Percentiles rank a stretch among this genome's conserved stretches.
Conservation (phyloP, 257 asterid genomes). For the Fraxinus quadrangulata region DNA sequence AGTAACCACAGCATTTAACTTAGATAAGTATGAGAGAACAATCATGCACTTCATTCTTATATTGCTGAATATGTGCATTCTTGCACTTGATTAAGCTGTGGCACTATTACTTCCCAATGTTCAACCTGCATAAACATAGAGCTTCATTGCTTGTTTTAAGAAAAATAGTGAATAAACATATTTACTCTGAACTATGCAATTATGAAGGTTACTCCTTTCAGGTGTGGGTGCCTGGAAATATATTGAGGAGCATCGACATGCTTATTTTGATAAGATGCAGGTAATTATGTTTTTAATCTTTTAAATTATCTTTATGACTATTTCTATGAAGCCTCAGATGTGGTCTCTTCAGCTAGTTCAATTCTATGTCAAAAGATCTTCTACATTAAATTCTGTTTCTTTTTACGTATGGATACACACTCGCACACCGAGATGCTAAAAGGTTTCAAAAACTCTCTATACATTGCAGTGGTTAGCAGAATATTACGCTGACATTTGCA, state of each 20-base stretch:
- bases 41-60: slow-evolving; percentile 2
- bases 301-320: slow-evolving; percentile 11
- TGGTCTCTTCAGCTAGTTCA: neutral
- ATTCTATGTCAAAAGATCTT: neutral
- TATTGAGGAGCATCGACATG: slow-evolving; percentile 85
- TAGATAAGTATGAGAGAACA: neutral
- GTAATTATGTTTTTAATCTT: slow-evolving; percentile 37
- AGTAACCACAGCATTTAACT: neutral
- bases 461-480: neutral
- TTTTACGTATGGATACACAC: neutral
- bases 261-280: slow-evolving; percentile 98
- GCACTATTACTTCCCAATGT: neutral
- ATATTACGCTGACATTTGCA: neutral
- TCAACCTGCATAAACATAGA: neutral
- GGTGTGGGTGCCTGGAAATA: slow-evolving; percentile 91
- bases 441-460: neutral
- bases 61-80: slow-evolving; percentile 5
- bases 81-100: neutral
- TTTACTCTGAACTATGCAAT: slow-evolving; percentile 26
- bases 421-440: neutral
- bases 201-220: slow-evolving; percentile 43
- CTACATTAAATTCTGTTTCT: neutral
- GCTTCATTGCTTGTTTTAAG: slow-evolving; percentile 14
- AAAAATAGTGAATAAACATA: slow-evolving; percentile 1
- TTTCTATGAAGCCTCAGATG: neutral